Base-by-base conservation (phyloP, 208 protist genomes). In the Trypanosoma vivax region DNA sequence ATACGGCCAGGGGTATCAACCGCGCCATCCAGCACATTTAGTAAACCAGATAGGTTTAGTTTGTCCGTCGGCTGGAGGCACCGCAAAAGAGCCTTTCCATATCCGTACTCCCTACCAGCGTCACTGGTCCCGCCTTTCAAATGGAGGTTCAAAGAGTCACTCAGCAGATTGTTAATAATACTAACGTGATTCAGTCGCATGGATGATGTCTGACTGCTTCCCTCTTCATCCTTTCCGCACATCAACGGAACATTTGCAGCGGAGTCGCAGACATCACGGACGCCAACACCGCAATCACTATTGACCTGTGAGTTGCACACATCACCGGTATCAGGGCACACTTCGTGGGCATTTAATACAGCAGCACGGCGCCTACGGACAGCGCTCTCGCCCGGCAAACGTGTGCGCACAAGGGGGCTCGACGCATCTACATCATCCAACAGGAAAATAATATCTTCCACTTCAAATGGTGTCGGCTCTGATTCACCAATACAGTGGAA, bases 11-110 rank as follows among this genome's bases (percentile, higher is more conserved):
- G 83, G 2, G 73, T 76, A 52, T 96, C 89, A 27, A 96, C 82
- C 5, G 90, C 84, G 38, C 89, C 89, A 56, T 96, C 89, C 38
- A 96, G 66, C 25, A 94, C 82, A 51, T 96, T 92, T 19, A 94
- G 71, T 48, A 96, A 63, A 16, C 86, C 83, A n/a, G 80, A 83
- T 6, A 96, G 73, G 60, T 92, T 79, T 50, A 92, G 61, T 51
- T 66, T 63, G 50, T 93, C 81, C 5, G 74, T 63, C 0, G 61
- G 46, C 35, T 72, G 58, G 42, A 87, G 65, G 39, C 79, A 54
- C 16, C 49, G 54, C 4, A 83, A 34, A 2, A 83, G 42, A 4
- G 65, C 45, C 27, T 71, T 77, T 19, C 9, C 27, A 5, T 16
- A n/a, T 40, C 10, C 21, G 11, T 14, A 7, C 43, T 30, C 50